Base-by-base conservation (phyloP, 257 asterid genomes). In the Plectranthus barbatus region DNA sequence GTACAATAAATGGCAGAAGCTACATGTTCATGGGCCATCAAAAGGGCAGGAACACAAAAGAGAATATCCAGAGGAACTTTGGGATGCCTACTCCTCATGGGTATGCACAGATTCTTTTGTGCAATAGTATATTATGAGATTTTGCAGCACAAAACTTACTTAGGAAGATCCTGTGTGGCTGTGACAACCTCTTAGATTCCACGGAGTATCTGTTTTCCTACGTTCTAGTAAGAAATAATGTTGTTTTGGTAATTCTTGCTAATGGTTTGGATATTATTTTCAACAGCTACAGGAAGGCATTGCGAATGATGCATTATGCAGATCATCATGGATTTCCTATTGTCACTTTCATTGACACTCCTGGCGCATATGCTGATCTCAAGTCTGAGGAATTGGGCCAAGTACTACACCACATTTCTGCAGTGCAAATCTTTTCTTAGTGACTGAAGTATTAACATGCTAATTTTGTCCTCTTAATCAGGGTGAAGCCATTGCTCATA, bases 31-130 rank as follows among this genome's bases (percentile, higher is more conserved):
- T 90, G 64, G 97, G 97, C 66, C 95, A 90, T 50, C 97, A 87
- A 71, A 90, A 90, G 64, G 97, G 97, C 39, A 82, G 97, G 51
- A 87, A 90, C 67, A 81, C 96, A 13, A 90, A 90, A 80, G 97
- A 90, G 77, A 90, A 87, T 73, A 87, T 90, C 56, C 77, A 78
- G 56, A 88, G 97, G 13, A 90, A 90, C 86, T 87, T 90, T 74
- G 97, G 96, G 75, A 90, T 90, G 97, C 97, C 97, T 51, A 90
- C 97, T 42, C 97, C 97, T 53, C 97, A 90, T 71, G 97, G 97
- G 97, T 90, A 83, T 64, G 78, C 23, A 67, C 57, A 48, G 4
- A 9, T 66, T 62, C 14, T 39, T 61, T 0, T 44, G 20, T 19
- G 57, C 14, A 31, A 31, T 55, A 60, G 41, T 36, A 53, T 8